Percentiles rank a stretch among this genome's conserved stretches.
Evolutionary conservation across 2,329 filamentous ascomycete genomes (phyloP).

Genomic region (Colletotrichum graminicola): DNA sequence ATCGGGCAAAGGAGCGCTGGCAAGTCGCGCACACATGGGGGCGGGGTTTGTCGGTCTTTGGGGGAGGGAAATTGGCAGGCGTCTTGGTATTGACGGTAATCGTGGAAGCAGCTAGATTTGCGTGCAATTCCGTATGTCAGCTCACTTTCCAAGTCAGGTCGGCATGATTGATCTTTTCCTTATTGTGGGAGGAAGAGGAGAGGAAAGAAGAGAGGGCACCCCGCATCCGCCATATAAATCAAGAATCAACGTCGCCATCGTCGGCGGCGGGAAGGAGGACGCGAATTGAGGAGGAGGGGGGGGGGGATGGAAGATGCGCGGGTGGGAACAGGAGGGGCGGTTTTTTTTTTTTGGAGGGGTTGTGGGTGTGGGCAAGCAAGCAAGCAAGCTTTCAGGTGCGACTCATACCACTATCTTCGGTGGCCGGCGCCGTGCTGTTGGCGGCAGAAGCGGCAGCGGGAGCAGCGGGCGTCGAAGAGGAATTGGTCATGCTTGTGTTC

Average conservation of each 20-base stretch:
- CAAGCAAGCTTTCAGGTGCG: constrained; percentile 46
- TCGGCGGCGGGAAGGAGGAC: constrained; percentile 40
- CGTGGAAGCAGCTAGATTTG: constrained; percentile 56
- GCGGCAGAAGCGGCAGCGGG: constrained; percentile 41
- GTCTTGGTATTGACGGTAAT: constrained; percentile 64
- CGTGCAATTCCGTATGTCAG: constrained; percentile 46
- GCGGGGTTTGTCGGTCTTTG: constrained; percentile 97
- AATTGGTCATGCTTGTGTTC: constrained; percentile 54
- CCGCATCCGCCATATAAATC: neutral
- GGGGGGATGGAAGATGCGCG: constrained; percentile 14
- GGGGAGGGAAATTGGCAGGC: constrained; percentile 73
- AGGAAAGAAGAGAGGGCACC: neutral
- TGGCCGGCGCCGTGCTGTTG: constrained; percentile 45
- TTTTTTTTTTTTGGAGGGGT: constrained; percentile 25
- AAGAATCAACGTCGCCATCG: constrained; percentile 3
- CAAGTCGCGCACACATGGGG: constrained; percentile 95
- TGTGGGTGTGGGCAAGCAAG: constrained; percentile 31
- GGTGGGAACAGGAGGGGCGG: constrained; percentile 50
- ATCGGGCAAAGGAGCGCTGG: constrained; percentile 88
- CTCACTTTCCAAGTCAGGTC: constrained; percentile 42
- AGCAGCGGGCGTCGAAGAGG: constrained; percentile 49
- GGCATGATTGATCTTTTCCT: neutral
- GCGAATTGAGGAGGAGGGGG: neutral
- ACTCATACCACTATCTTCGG: constrained; percentile 56
- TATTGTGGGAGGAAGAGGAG: neutral